Base-by-base conservation (phyloP, 2,329 filamentous ascomycete species). In the Xylariaceae sp. region DNA sequence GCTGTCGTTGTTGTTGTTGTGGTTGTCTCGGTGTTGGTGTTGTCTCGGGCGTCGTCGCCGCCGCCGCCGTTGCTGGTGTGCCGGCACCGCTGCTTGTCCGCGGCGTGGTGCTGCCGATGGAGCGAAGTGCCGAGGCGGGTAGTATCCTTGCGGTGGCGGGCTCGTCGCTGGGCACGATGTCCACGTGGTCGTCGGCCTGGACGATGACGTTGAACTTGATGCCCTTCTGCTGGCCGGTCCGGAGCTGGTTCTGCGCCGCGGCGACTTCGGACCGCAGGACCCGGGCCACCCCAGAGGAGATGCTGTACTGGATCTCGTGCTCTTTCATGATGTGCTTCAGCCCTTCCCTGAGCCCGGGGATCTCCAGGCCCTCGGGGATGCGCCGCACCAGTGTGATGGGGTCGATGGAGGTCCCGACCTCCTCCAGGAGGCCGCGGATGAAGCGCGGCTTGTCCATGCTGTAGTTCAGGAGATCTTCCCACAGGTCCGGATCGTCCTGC, bases 371-470 rank as follows among this genome's bases (percentile, higher is more conserved):
- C 52, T 93, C 87, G 0, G 92, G 92, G 18, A 98, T 98, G 5
- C 89, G 77, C 11, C 84, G 74, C 5, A 98, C 86, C 3, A 98
- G 75, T 12, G 82, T 83, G 42, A 96, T 90, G 0, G 92, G 92
- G 51, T 96, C 81, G 51, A 98, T 92, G 2, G 87, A 78, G 1
- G 89, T 96, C 22, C 92, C 92, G 2, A 94, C 90, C 61, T 96
- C 87, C 51, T 94, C 87, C 0, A 98, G 75, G 3, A 98, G 67
- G 0, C 85, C 89, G 10, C 86, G 81, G 46, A 98, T 96, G 61
- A 98, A 98, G 25, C 77, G 77, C 1, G 92, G 92, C 53, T 95
- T 94, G 61, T 95, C 88, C 92, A 98, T 96, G 40, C 84, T 90
- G 58, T 96, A 96, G 47, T 90, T 79, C 5, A 98, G 74, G 6